phyloP scores from a whole-genome alignment of 1,284 basidiomycete species.

The Ceratobasidium sp. region DNA sequence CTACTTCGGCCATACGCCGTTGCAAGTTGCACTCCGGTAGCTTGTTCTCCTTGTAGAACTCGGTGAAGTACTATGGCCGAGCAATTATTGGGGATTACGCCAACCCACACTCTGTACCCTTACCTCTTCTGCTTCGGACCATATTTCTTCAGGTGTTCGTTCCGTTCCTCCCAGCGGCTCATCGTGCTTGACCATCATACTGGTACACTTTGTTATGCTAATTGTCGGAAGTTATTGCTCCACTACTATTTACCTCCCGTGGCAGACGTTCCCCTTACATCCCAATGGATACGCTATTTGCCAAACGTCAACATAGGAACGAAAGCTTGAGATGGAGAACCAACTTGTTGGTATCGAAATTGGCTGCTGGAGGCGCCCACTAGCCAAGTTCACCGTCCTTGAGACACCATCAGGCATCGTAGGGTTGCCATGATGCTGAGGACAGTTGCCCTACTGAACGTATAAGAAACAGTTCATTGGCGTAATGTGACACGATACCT shows the following conservation, averaged over 20 bases:
- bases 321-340: neutral
- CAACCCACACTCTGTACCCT: neutral
- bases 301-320: neutral
- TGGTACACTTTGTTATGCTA: neutral
- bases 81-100: neutral
- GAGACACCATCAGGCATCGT: constrained; percentile 13
- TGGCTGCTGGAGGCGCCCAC: constrained; percentile 6
- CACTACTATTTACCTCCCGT: constrained; percentile 4
- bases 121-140: constrained; percentile 31
- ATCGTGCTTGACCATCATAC: constrained; percentile 39
- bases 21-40: constrained; percentile 13
- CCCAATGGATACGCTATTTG: constrained; percentile 5
- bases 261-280: constrained; percentile 37
- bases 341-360: constrained; percentile 24
- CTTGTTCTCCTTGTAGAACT: constrained; percentile 37
- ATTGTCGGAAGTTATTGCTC: too few relatives aligned
- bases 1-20: constrained; percentile 26
- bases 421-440: constrained; percentile 14
- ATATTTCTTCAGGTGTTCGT: constrained; percentile 15
- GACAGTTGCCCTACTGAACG: constrained; percentile 16
- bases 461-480: neutral
- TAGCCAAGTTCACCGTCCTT: constrained; percentile 22
- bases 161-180: constrained; percentile 29
- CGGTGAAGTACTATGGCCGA: neutral
- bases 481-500: neutral